phyloP scores from a whole-genome alignment of 768 basidiomycete genomes.

The Suillus americanus region DNA sequence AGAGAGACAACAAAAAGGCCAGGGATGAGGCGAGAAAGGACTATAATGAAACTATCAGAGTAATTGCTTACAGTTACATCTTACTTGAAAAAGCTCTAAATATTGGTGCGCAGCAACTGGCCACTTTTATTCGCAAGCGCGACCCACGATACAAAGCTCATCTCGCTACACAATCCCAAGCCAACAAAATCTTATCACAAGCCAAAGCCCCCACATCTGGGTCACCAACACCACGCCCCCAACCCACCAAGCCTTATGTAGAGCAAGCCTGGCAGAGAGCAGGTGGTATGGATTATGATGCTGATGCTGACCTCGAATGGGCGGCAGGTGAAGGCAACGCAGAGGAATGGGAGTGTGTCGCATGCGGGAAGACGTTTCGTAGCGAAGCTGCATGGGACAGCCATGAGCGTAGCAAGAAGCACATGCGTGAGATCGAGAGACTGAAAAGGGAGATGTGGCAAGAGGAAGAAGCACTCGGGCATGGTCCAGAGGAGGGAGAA shows the following conservation, averaged over 20 bases:
- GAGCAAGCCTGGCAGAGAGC: slow-evolving; percentile 92
- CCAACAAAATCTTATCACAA: slow-evolving; percentile 22
- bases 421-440: slow-evolving; percentile 81
- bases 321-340: slow-evolving; percentile 66
- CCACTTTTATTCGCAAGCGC: slow-evolving; percentile 77
- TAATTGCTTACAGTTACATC: slow-evolving; percentile 26
- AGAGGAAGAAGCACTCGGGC: slow-evolving; percentile 67
- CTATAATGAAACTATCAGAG: slow-evolving; percentile 89
- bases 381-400: slow-evolving; percentile 95
- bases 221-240: slow-evolving; percentile 30
- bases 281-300: slow-evolving; percentile 21
- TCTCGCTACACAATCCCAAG: slow-evolving; percentile 46
- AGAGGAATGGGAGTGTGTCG: slow-evolving; percentile 95
- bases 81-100: neutral
- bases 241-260: slow-evolving; percentile 45
- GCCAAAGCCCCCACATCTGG: slow-evolving; percentile 21
- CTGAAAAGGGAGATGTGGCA: slow-evolving; percentile 74
- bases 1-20: slow-evolving; percentile 92
- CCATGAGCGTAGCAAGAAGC: slow-evolving; percentile 95
- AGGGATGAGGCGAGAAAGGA: slow-evolving; percentile 86
- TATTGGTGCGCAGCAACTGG: slow-evolving; percentile 54
- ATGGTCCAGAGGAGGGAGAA: slow-evolving; percentile 39
- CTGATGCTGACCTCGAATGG: slow-evolving; percentile 72
- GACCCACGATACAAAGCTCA: slow-evolving; percentile 85
- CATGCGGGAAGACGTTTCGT: slow-evolving; percentile 84